phyloP scores from a whole-genome alignment of 2,329 filamentous ascomycete species.

The Calcarisporium arbuscula region DNA sequence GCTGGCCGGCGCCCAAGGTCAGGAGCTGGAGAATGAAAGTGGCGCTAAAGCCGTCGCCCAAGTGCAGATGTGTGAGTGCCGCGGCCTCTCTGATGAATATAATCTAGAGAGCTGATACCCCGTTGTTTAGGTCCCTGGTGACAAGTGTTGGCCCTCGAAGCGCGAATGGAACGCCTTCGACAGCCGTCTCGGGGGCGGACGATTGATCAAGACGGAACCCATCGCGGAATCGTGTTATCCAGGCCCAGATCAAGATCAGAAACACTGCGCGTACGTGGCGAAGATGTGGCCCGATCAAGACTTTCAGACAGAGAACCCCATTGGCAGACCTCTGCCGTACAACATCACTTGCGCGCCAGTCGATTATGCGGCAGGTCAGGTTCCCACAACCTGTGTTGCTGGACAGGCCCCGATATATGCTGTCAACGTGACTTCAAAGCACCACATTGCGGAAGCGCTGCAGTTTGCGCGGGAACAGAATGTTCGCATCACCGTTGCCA shows the following conservation, averaged over 20 bases:
- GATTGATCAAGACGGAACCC: conserved; percentile 17
- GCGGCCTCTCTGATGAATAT: too few relatives aligned
- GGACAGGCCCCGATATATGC: conserved; percentile 17
- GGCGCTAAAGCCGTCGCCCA: too few relatives aligned
- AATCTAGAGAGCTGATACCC: too few relatives aligned
- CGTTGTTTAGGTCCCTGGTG: conserved; percentile 16
- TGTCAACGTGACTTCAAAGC: conserved; percentile 15
- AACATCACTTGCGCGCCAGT: conserved; percentile 22
- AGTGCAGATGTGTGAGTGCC: too few relatives aligned
- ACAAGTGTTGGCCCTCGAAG: conserved; percentile 15
- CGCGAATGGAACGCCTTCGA: conserved; percentile 13
- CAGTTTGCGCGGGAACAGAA: conserved; percentile 23
- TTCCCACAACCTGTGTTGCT: conserved; percentile 12
- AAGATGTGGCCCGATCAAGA: conserved; percentile 19
- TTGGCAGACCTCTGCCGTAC: conserved; percentile 19
- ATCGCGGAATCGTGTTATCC: conserved; percentile 19
- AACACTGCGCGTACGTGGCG: conserved; percentile 14
- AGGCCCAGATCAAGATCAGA: conserved; percentile 13
- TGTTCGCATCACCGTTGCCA: conserved; percentile 33
- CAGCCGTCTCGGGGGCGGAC: conserved; percentile 11
- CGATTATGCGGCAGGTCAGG: conserved; percentile 12
- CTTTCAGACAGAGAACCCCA: conserved; percentile 17
- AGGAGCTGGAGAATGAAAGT: too few relatives aligned
- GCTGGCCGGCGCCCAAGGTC: too few relatives aligned
- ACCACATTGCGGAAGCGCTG: conserved; percentile 33